Evolutionary conservation across 2,329 filamentous ascomycete species (phyloP).

Genomic region (Hymenoscyphus fructigenus): DNA sequence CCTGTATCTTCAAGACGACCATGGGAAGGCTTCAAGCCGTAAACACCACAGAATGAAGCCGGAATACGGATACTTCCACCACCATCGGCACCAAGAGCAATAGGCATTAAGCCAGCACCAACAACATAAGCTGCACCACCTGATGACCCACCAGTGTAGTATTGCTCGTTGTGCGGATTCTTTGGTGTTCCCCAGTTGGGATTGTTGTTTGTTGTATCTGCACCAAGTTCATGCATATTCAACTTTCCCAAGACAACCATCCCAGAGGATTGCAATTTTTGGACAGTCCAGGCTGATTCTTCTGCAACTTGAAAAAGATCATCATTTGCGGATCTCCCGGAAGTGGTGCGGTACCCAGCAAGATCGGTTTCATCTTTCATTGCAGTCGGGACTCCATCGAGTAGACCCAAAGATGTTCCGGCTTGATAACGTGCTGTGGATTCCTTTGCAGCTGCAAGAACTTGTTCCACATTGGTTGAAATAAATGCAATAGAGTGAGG

Average conservation of each 20-base stretch:
- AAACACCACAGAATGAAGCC: slow-evolving; percentile 47
- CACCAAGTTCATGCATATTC: slow-evolving; percentile 80
- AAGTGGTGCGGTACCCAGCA: slow-evolving; percentile 67
- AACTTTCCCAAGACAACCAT: slow-evolving; percentile 76
- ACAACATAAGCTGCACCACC: slow-evolving; percentile 90
- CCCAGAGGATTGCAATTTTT: slow-evolving; percentile 61
- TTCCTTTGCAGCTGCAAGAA: slow-evolving; percentile 66
- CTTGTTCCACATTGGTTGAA: slow-evolving; percentile 61
- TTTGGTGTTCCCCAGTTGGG: slow-evolving; percentile 77
- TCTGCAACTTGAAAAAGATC: slow-evolving; percentile 69
- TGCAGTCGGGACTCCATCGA: slow-evolving; percentile 81
- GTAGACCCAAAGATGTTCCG: slow-evolving; percentile 62
- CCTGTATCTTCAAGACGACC: slow-evolving; percentile 61
- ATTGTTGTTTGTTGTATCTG: slow-evolving; percentile 84
- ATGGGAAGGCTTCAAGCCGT: slow-evolving; percentile 78
- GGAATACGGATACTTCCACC: slow-evolving; percentile 60
- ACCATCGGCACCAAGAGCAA: slow-evolving; percentile 86
- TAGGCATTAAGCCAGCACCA: slow-evolving; percentile 55
- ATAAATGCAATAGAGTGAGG: slow-evolving; percentile 73
- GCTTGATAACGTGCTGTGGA: slow-evolving; percentile 71
- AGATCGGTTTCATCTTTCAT: slow-evolving; percentile 82
- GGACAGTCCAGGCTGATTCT: slow-evolving; percentile 71
- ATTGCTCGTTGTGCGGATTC: slow-evolving; percentile 71
- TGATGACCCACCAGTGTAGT: slow-evolving; percentile 84
- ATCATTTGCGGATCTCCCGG: slow-evolving; percentile 75